A percentile compares a stretch with the other conserved stretches of the same genome.
Conservation (phyloP, 768 basidiomycete genomes). For the Botryobasidium botryosum region DNA sequence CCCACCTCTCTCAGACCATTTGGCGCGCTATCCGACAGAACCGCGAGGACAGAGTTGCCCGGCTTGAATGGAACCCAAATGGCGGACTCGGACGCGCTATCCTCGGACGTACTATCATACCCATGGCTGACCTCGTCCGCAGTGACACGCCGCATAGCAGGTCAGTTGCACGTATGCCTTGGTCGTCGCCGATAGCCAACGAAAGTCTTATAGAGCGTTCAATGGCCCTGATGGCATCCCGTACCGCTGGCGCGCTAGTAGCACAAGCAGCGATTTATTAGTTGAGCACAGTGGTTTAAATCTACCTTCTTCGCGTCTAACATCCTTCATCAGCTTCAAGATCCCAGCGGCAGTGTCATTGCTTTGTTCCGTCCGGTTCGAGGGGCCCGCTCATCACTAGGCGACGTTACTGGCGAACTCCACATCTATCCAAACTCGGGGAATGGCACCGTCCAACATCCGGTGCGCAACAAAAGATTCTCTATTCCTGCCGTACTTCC, state of each 20-base stretch:
- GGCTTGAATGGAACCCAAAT: slow-evolving; percentile 71
- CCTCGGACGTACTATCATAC: slow-evolving; percentile 63
- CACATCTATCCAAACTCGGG: slow-evolving; percentile 69
- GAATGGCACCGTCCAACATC: slow-evolving; percentile 43
- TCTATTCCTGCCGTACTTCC: neutral
- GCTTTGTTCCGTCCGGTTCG: slow-evolving; percentile 68
- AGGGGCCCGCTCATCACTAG: slow-evolving; percentile 66
- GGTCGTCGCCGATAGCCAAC: slow-evolving; percentile 15
- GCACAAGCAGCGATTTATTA: slow-evolving; percentile 6
- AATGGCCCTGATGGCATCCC: slow-evolving; percentile 67
- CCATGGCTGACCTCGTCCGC: slow-evolving; percentile 72
- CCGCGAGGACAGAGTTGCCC: slow-evolving; percentile 77
- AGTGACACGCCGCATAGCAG: slow-evolving; percentile 14
- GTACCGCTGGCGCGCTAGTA: slow-evolving; percentile 56
- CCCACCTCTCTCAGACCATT: too few species aligned
- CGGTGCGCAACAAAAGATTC: slow-evolving; percentile 24
- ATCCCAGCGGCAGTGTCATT: slow-evolving; percentile 36
- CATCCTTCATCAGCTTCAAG: slow-evolving; percentile 40
- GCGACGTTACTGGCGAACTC: slow-evolving; percentile 65
- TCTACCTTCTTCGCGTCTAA: slow-evolving; percentile 10
- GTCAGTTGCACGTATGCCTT: neutral
- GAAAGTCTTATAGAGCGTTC: slow-evolving; percentile 48
- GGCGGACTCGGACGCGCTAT: slow-evolving; percentile 72
- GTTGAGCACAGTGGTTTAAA: slow-evolving; percentile 9
- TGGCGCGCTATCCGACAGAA: slow-evolving; percentile 61